Evolutionary conservation across 1,139 yeast genomes (phyloP), one percentile per base, ranked within the genome.

Genomic region (Hyphopichia fennica): DNA sequence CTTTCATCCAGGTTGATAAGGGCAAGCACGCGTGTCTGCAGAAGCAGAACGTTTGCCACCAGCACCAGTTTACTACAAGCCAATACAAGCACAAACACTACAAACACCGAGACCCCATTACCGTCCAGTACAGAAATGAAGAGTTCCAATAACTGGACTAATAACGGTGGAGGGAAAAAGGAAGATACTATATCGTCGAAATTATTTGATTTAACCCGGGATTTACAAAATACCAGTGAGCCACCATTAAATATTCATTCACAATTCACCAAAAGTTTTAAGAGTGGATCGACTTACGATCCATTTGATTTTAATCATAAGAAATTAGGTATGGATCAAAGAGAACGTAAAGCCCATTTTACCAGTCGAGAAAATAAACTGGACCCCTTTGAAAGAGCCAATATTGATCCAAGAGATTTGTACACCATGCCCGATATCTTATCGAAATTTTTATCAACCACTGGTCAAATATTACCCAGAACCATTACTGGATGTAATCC

Each of bases 271-370:
- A 72, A 66, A 47, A 62, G 58, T 38, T 78, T 81, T 53, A 58
- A 58, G 11, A 57, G 60, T 4, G 77, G 77, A 28, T 66, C 72
- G 2, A 71, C 76, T 2, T 84, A 85, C 56, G 88, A 84, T 51
- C 91, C 95, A 39, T 85, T 84, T 65, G 91, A 85, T 62, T 84
- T 85, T 50, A 80, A 87, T 35, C 62, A 77, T 56, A 79, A 81
- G 38, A 78, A 76, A 48, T 54, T 77, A 33, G 65, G 63, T 53
- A 66, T 75, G 64, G 70, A 71, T 48, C 51, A 57, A 43, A 52
- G 64, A 55, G 47, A 50, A 48, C 38, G 44, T 47, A 33, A 53
- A 47, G 31, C 22, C 3, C 20, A 18, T 4, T 34, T 47, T 49
- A 43, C 48, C 44, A 41, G 38, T 42, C 44, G 41, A 46, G 50